Conservation (phyloP, 2,329 filamentous ascomycete genomes). For the Geosmithia flava region DNA sequence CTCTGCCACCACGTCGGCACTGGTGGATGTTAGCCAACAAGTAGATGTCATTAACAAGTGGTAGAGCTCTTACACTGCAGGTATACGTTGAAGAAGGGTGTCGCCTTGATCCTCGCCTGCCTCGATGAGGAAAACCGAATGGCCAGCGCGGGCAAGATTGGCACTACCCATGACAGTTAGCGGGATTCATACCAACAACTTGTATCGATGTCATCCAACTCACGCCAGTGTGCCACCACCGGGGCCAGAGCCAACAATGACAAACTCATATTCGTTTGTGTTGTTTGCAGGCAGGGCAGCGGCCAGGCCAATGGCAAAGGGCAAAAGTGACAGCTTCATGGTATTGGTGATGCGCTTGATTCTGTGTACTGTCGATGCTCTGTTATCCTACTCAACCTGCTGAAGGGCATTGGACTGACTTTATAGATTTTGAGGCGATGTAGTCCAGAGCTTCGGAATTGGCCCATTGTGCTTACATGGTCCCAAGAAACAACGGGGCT, state of each 20-base stretch:
- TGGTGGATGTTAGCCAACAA: background rate
- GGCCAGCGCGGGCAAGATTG: constrained; percentile 39
- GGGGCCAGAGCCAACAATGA: constrained; percentile 44
- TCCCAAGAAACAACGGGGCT: too few relatives aligned
- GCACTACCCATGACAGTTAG: constrained; percentile 13
- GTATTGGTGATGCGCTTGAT: too few relatives aligned
- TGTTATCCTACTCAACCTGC: too few relatives aligned
- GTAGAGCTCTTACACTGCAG: constrained; percentile 5
- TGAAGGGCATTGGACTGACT: too few relatives aligned
- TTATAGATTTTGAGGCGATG: too few relatives aligned
- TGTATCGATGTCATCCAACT: background rate
- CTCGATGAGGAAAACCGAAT: constrained; percentile 43
- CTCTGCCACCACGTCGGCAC: constrained; percentile 3
- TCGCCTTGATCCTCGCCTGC: constrained; percentile 39
- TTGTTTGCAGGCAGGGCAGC: background rate
- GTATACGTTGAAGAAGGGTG: constrained; percentile 5
- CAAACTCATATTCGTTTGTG: constrained; percentile 34
- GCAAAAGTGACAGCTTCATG: too few relatives aligned
- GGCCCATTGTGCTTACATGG: too few relatives aligned
- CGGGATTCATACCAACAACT: background rate
- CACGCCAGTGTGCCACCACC: constrained; percentile 39
- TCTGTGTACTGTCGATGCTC: too few relatives aligned
- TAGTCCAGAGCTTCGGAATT: too few relatives aligned
- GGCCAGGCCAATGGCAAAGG: too few relatives aligned
- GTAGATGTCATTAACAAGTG: background rate